These are phyloP conservation scores for Rhododendron simsii DNA, from an alignment of 148 eudicot genomes.

Conservation along the genomic window DNA sequence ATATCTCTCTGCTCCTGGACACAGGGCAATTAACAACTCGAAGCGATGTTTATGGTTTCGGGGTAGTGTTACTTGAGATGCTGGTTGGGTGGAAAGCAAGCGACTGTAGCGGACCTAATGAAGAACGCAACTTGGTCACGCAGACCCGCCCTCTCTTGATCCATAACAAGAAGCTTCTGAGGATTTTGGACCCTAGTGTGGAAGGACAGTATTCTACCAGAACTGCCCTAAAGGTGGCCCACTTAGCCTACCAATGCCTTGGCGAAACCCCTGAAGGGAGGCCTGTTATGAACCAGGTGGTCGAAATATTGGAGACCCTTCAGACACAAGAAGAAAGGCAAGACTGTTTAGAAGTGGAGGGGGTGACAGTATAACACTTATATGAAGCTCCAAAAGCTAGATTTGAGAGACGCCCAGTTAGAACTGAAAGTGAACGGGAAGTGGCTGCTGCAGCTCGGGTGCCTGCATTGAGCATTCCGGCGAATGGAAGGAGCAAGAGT, in stretches of 20 bases:
- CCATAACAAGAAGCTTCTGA: constrained; percentile 58
- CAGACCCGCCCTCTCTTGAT: constrained; percentile 17
- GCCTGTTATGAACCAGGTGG: constrained; percentile 74
- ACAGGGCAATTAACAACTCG: constrained; percentile 86
- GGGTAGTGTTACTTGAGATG: constrained; percentile 87
- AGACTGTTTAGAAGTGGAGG: constrained; percentile 35
- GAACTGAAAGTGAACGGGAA: constrained; percentile 26
- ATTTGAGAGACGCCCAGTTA: constrained; percentile 7
- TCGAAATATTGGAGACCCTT: constrained; percentile 60
- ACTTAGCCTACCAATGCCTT: constrained; percentile 69
- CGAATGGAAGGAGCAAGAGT: constrained; percentile 42
- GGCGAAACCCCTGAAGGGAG: constrained; percentile 77
- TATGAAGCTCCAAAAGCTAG: constrained; percentile 38
- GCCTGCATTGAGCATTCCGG: constrained; percentile 15
- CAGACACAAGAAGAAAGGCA: constrained; percentile 37
- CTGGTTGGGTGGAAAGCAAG: constrained; percentile 68
- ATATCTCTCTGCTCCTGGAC: constrained; percentile 9
- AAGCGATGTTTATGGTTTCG: constrained; percentile 81
- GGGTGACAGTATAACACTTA: constrained; percentile 42
- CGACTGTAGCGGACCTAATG: constrained; percentile 51
- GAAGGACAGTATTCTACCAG: constrained; percentile 67
- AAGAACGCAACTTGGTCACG: too few species aligned
- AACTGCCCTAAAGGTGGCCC: constrained; percentile 64
- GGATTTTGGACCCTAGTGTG: constrained; percentile 62
- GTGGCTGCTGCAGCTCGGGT: neutral